Percentiles rank a stretch among this genome's conserved stretches.
phyloP scores from a whole-genome alignment of 2,329 filamentous ascomycete species.

The Cytospora schulzeri region DNA sequence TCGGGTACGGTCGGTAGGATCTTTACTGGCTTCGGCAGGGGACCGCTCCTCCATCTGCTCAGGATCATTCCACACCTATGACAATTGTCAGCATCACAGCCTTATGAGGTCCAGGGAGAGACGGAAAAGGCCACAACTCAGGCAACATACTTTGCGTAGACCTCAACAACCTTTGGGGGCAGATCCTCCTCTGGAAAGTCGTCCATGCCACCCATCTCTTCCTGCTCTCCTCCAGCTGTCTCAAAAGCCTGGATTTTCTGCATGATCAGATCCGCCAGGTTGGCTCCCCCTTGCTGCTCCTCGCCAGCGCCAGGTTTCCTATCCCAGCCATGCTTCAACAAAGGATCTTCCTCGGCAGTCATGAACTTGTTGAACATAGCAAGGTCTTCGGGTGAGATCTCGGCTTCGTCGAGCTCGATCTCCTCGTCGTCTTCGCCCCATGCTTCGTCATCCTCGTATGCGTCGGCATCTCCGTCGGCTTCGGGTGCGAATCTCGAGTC shows the following conservation, averaged over 20 bases:
- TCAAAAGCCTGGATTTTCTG: slow-evolving; percentile 94
- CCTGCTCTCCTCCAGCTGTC: slow-evolving; percentile 53
- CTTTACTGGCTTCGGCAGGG: slow-evolving; percentile 96
- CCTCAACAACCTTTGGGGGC: slow-evolving; percentile 88
- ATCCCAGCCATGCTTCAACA: slow-evolving; percentile 68
- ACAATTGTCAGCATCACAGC: slow-evolving; percentile 21
- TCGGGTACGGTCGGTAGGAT: slow-evolving; percentile 89
- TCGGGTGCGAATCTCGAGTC: slow-evolving; percentile 70
- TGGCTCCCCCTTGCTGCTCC: slow-evolving; percentile 60
- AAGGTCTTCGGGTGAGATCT: slow-evolving; percentile 86
- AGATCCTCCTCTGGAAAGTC: slow-evolving; percentile 76
- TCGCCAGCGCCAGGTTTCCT: slow-evolving; percentile 43
- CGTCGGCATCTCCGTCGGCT: slow-evolving; percentile 50
- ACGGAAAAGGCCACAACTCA: not conserved
- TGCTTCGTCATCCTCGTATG: slow-evolving; percentile 60
- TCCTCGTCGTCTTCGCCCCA: slow-evolving; percentile 81
- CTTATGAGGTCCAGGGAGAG: slow-evolving; percentile 17
- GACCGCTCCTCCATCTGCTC: slow-evolving; percentile 93
- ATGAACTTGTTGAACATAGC: slow-evolving; percentile 92
- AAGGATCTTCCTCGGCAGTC: slow-evolving; percentile 70
- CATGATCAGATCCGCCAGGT: slow-evolving; percentile 89
- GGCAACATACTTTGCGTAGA: slow-evolving; percentile 75
- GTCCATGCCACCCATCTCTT: slow-evolving; percentile 62
- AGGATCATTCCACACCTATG: slow-evolving; percentile 80
- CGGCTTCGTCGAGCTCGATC: slow-evolving; percentile 62